Evolutionary conservation across 345 rosid genomes (phyloP), one percentile per base, ranked within the genome.

Genomic region (Populus pruinosa): DNA sequence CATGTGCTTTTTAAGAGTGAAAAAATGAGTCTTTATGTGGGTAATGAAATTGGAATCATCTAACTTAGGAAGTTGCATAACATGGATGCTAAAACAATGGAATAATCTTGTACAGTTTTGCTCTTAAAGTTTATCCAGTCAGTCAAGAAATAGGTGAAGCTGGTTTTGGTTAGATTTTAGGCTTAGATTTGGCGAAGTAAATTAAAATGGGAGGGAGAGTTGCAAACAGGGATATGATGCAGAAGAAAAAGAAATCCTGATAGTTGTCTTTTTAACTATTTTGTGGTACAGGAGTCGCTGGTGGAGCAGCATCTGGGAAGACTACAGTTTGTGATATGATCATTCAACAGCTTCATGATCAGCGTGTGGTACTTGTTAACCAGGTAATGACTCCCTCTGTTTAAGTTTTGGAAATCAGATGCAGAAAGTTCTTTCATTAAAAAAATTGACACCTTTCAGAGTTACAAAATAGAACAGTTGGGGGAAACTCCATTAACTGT

Each of bases 271-370:
- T 7, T 73, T 62, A 29, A 55, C 33, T 20, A 36, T 67, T 43
- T 62, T 61, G 44, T 64, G 56, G 29, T 35, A 65, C 77, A 93
- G 99, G 99, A 73, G 99, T 96, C 85, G 98, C 97, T 72, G 98
- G 99, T 38, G 99, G 98, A 36, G 97, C 99, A 4, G 98, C 99
- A 62, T 91, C 99, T 21, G 99, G 99, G 55, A 96, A 96, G 87
- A 94, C 99, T 81, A 88, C 99, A 67, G 98, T 94, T 33, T 96
- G 99, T 76, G 97, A 96, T 87, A 92, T 96, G 98, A 96, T 96
- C 61, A 94, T 96, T 80, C 99, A 96, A 86, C 99, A 96, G 73
- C 96, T 96, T 71, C 99, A 94, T 84, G 99, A 96, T 85, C 99
- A 96, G 82, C 97, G 99, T 73, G 98, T 96, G 61, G 99, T 96